Conservation (phyloP, 2,329 filamentous ascomycete genomes). For the Gnomoniopsis sp. region DNA sequence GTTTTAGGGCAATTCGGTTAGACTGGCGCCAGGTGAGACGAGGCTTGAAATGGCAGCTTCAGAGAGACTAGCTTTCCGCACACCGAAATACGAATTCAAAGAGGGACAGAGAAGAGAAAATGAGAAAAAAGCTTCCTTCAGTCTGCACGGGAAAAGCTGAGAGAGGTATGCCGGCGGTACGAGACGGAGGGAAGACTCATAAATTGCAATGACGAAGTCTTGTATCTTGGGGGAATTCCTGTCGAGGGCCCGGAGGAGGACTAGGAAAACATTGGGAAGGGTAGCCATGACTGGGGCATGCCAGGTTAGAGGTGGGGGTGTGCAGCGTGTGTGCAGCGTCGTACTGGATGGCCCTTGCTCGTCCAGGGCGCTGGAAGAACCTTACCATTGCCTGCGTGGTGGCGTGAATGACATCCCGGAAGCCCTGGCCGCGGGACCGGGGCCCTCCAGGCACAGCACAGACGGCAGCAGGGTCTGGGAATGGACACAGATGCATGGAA, state of each 20-base stretch:
- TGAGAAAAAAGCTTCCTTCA: background rate
- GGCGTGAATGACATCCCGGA: background rate
- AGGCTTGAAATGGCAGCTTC: no score
- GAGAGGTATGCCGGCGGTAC: background rate
- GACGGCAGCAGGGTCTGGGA: no score
- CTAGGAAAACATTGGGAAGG: background rate
- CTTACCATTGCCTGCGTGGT: no score
- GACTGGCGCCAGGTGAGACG: background rate
- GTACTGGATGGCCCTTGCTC: background rate
- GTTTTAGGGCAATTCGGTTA: background rate
- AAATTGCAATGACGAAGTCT: background rate
- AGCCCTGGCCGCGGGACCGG: background rate
- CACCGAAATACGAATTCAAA: no score
- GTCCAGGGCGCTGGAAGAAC: background rate
- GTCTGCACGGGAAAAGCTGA: background rate
- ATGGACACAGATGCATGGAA: no score
- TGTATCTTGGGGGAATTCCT: background rate
- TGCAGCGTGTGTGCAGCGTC: background rate
- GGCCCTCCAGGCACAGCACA: background rate
- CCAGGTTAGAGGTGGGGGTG: background rate
- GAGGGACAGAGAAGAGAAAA: background rate
- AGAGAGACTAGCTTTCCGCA: no score
- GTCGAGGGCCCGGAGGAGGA: background rate
- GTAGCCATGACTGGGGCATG: background rate
- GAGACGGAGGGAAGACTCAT: no score